Base-by-base conservation (phyloP, 225 moss, liverwort and hornwort genomes). In the Physcomitrellopsis africana region DNA sequence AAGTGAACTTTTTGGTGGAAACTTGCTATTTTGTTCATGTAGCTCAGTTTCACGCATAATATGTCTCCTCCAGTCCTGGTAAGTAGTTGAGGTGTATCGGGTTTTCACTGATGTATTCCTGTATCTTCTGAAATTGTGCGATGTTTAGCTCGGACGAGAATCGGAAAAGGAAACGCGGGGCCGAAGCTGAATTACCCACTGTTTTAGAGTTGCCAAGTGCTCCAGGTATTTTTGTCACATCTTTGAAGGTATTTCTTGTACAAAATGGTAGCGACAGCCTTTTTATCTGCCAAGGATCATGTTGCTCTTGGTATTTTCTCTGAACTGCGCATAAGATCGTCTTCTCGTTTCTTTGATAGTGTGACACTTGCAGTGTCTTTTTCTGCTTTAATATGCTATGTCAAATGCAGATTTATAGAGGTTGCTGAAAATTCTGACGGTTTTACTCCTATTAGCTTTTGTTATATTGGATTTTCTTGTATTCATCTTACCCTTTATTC, bases 141-240 rank as follows among this genome's bases (percentile, higher is more conserved):
- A 75, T 66, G 56, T 75, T 13, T 37, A 76, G 68, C 16, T 76
- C 59, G 60, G 60, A 60, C 49, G 76, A 41, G 51, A 23, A 9
- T 60, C 59, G 45, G 60, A 76, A 76, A 51, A 60, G 76, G 18
- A 60, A 54, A 17, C 76, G 76, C 37, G 41, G 48, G 19, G 76
- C 27, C 3, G 51, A 51, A 37, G 51, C 42, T 37, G 60, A 49
- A 22, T 51, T 51, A 60, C 7, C 60, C 22, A 51, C 48, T 59
- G 60, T 51, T 51, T 60, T 37, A 37, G 60, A 49, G 41, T 60
- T 51, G 54, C 7, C 60, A 41, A 60, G 22, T 59, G 60, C 44
- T 51, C 53, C 67, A 68, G 76, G 76, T 76, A 76, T 68, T 57
- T 17, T 58, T 29, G 13, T 55, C 18, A 53, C 72, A 60, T 26